These are phyloP conservation scores for Acanthamoeba royreba DNA, from an alignment of 208 protist species.

Conservation along the genomic window DNA sequence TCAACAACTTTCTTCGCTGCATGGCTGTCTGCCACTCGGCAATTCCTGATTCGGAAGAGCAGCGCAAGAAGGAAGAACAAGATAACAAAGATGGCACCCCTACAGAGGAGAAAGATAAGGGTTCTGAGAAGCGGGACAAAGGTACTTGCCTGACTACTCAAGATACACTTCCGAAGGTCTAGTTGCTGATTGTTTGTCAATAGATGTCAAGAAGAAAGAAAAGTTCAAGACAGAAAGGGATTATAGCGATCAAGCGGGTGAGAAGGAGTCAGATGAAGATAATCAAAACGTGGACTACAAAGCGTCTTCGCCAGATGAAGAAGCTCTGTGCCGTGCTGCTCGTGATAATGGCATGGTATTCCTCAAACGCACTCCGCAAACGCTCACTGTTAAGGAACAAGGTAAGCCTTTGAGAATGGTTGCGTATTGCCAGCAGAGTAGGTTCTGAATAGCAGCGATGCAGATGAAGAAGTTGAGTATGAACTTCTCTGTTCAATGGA, in stretches of 20 bases:
- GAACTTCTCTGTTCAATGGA: too few species aligned
- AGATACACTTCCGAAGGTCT: background rate
- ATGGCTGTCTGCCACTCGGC: background rate
- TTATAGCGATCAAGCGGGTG: background rate
- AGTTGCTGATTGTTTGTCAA: background rate
- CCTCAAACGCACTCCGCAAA: background rate
- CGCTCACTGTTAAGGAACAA: background rate
- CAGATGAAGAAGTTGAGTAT: too few species aligned
- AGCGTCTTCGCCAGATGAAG: constrained; percentile 90
- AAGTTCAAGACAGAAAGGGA: background rate
- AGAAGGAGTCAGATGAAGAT: background rate
- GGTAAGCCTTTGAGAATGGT: too few species aligned
- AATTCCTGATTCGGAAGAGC: background rate
- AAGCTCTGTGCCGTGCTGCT: constrained; percentile 87
- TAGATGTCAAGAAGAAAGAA: background rate
- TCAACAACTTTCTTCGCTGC: background rate
- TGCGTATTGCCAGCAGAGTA: background rate
- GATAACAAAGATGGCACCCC: background rate
- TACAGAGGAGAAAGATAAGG: background rate
- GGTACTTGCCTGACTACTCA: background rate
- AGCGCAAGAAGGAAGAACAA: background rate
- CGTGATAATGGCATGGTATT: constrained; percentile 65
- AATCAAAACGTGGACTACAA: constrained; percentile 78
- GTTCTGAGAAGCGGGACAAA: background rate
- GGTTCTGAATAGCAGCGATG: too few species aligned